Base-by-base conservation (phyloP, 148 eudicot species). In the Silene conica region DNA sequence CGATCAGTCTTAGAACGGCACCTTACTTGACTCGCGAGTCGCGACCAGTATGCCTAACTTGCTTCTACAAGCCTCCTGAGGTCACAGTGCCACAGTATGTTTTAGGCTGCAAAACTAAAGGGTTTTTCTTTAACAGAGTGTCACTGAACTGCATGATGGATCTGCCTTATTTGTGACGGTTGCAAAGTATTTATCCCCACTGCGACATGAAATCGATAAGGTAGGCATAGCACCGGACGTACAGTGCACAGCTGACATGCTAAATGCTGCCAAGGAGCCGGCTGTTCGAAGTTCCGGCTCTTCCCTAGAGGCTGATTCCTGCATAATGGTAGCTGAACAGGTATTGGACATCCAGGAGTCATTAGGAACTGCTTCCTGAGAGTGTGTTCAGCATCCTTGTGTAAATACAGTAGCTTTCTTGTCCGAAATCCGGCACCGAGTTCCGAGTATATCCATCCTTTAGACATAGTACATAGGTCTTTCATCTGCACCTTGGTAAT, bases 251-350 rank as follows among this genome's bases (percentile, higher is more conserved):
- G 74, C 90, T 0, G 96, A 94, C 19, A 85, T 91, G 90, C 88
- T 94, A 11, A 90, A 82, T 59, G 70, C 80, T 8, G 61, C 87
- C 0, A 87, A 73, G 68, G 81, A 82, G 50, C 73, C 81, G 10
- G 31, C 52, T 20, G 28, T 77, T 1, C 80, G 67, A 66, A 76
- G 62, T 14, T 74, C 75, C 6, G 71, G 79, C 3, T 76, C 89
- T 8, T 74, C 88, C 13, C 43, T 94, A 57, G 98, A 94, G 77
- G 85, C 85, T 14, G 98, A 94, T 79, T 88, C 98, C 25, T 94
- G 98, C 72, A 87, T 94, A 56, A 76, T 94, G 88, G 90, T 94
- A 7, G 98, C 98, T 4, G 98, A 94, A 87, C 97, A 91, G 81
- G 89, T 89, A 80, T 74, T 94, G 72, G 97, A 94, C 80, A 75